phyloP scores from a whole-genome alignment of 805 yeast genomes.

The Kregervanrija fluxuum region DNA sequence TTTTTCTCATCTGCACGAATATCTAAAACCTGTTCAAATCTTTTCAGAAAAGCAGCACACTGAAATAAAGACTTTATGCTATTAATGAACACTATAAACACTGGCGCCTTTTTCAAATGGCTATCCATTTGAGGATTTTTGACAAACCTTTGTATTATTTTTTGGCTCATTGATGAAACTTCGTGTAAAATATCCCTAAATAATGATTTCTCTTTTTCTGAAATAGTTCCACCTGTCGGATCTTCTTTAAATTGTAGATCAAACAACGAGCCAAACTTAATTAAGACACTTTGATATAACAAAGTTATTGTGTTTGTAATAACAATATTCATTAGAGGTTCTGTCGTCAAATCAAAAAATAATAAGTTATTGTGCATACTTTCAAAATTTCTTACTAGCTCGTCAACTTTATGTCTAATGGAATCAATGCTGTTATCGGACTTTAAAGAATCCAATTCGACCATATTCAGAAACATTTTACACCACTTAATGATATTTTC shows the following conservation, averaged over 20 bases:
- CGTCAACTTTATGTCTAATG: conserved; percentile 20
- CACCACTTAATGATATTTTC: conserved; percentile 29
- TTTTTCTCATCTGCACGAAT: conserved; percentile 4
- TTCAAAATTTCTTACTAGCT: conserved; percentile 21
- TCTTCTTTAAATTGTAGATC: conserved; percentile 10
- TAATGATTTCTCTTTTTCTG: conserved; percentile 14
- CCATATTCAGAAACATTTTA: conserved; percentile 23
- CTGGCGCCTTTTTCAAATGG: conserved; percentile 14
- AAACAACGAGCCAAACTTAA: conserved; percentile 21
- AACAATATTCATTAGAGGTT: conserved; percentile 19
- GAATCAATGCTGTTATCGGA: conserved; percentile 12
- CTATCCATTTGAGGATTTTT: conserved; percentile 11
- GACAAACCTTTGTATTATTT: conserved; percentile 13
- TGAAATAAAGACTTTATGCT: conserved; percentile 23
- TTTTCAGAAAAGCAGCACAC: conserved; percentile 16
- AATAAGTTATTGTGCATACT: conserved; percentile 22
- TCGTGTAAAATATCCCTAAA: conserved; percentile 16
- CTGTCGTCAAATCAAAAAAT: conserved; percentile 20
- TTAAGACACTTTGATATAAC: conserved; percentile 22
- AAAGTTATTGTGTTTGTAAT: conserved; percentile 20
- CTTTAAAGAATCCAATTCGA: conserved; percentile 20
- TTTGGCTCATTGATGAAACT: conserved; percentile 15
- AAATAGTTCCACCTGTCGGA: conserved; percentile 9
- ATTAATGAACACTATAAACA: conserved; percentile 21
- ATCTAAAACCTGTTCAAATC: conserved; percentile 13